A percentile compares a stretch with the other conserved stretches of the same genome.
Evolutionary conservation across 2,329 filamentous ascomycete species (phyloP).

Genomic region (Periglandula ipomoeae): DNA sequence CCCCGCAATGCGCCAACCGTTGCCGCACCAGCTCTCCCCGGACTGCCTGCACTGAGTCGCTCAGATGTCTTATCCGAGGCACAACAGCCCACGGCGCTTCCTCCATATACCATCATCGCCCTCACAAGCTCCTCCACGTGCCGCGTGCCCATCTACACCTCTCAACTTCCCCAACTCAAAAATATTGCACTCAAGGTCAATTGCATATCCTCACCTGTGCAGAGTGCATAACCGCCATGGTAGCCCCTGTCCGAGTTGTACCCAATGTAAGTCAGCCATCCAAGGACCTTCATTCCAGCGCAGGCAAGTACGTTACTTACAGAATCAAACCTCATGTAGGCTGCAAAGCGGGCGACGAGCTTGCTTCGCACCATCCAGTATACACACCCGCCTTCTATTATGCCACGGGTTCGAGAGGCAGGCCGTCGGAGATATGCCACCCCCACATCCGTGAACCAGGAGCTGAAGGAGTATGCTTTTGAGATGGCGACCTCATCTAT

Average conservation of each 20-base stretch:
- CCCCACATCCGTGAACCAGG: constrained; percentile 44
- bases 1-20: not conserved
- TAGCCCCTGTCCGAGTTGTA: constrained; percentile 20
- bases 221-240: constrained; percentile 14
- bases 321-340: constrained; percentile 27
- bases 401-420: constrained; percentile 32
- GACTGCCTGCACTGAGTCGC: no score
- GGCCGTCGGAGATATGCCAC: constrained; percentile 55
- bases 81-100: not conserved
- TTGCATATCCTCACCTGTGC: not conserved
- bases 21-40: not conserved
- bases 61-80: not conserved
- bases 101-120: not conserved
- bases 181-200: not conserved
- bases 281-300: not conserved
- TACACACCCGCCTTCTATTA: constrained; percentile 67
- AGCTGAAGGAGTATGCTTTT: constrained; percentile 91
- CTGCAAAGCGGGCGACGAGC: constrained; percentile 55
- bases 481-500: constrained; percentile 97
- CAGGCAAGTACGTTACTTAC: not conserved
- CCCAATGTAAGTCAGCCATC: constrained; percentile 22
- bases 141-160: not conserved
- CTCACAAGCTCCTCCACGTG: not conserved
- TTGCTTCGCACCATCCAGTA: constrained; percentile 86
- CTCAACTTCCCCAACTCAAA: not conserved